These are phyloP conservation scores for Iberis amara DNA, from an alignment of 441 rosid genomes.

Conservation along the genomic window DNA sequence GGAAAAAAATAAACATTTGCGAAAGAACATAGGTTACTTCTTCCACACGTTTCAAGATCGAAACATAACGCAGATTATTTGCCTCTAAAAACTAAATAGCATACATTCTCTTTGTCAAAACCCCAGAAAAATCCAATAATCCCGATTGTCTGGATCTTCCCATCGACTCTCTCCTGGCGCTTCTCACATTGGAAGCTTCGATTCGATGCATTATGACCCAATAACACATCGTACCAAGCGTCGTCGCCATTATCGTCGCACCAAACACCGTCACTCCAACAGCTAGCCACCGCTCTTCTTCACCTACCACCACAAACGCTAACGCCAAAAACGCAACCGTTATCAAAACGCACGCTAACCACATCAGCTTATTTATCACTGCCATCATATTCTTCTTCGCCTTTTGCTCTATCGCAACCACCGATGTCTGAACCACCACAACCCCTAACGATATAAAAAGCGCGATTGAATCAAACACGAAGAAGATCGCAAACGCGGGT, in stretches of 20 bases:
- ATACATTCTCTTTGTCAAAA: conserved; percentile 32
- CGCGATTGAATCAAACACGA: conserved; percentile 51
- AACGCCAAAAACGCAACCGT: conserved; percentile 53
- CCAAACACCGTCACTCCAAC: conserved; percentile 36
- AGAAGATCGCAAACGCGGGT: conserved; percentile 40
- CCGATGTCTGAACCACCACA: conserved; percentile 54
- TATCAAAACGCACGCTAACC: conserved; percentile 57
- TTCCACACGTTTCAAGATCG: conserved; percentile 11
- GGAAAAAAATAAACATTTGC: background rate
- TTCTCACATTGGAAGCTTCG: conserved; percentile 30
- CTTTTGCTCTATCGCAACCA: conserved; percentile 50
- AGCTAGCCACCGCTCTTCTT: conserved; percentile 32
- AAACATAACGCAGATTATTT: background rate
- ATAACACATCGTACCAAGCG: conserved; percentile 35
- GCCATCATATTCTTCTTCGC: conserved; percentile 60
- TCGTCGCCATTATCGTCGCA: conserved; percentile 32
- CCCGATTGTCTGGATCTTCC: conserved; percentile 27
- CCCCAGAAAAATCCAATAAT: conserved; percentile 27
- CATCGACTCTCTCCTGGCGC: conserved; percentile 23
- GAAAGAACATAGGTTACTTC: conserved; percentile 14
- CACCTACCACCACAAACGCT: conserved; percentile 39
- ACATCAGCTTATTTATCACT: conserved; percentile 58
- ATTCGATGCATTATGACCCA: conserved; percentile 33
- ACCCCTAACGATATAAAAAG: conserved; percentile 60
- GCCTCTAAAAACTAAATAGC: conserved; percentile 23